Evolutionary conservation across 805 yeast genomes (phyloP), one percentile per base, ranked within the genome.

Genomic region (Sugiyamaella lignohabitans): DNA sequence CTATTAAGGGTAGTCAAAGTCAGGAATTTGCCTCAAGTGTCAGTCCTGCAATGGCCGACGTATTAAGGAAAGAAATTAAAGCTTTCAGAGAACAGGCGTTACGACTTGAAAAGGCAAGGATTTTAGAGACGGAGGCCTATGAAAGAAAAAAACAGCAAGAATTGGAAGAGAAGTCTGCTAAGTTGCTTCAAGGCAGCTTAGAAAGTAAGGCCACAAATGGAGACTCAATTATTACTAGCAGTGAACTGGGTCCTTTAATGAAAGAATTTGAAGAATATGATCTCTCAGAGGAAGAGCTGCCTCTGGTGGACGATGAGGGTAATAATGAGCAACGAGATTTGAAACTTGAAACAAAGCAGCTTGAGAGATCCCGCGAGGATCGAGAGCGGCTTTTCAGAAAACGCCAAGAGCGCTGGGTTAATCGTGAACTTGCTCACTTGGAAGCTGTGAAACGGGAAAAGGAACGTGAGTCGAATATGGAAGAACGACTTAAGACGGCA

Each of bases 371-470:
- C 14, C 32, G 32, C 8, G 32, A 8, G 14, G 8, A 8, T 27
- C 8, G 14, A 4, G 51, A 42, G 4, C 16, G 20, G n/a, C 30
- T 23, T 17, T 55, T 46, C 35, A 45, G 42, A 64, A 23, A 65
- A 62, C 32, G 62, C 65, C 21, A 63, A 67, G 18, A 61, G 58
- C 27, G 63, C 61, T 46, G 58, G 76, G 21, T 60, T 66, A 2
- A 51, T 72, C 38, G 71, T 64, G 59, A 24, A 69, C 72, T 37
- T 61, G 61, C 64, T 61, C 52, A 72, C 66, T 39, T 48, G 3
- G 36, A 44, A n/a, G 60, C 62, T 6, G 35, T 53, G 11, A 52
- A 52, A 24, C 43, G 56, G 11, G 59, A 58, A 35, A 27, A 43
- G 20, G 38, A 35, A 19, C 36, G 54, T 19, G 55, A 50, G 16